Evolutionary conservation across 2,329 filamentous ascomycete species (phyloP).

Genomic region (Camillea tinctor): DNA sequence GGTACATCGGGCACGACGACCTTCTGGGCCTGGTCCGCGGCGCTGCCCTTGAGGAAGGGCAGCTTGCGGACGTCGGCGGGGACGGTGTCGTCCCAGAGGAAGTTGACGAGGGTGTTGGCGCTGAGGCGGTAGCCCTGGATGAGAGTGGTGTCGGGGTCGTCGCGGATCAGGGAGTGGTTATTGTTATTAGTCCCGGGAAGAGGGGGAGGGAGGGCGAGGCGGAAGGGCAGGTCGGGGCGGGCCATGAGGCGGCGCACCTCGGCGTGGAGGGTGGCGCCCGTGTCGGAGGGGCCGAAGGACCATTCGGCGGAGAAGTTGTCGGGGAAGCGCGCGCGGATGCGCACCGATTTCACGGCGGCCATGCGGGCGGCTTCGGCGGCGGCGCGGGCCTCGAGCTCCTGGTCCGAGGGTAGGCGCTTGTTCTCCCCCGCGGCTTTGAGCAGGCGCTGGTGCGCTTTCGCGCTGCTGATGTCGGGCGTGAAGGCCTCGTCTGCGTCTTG

Average conservation of each 20-base stretch:
- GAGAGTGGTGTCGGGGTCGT: constrained; percentile 52
- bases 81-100: constrained; percentile 30
- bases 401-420: constrained; percentile 76
- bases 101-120: constrained; percentile 69
- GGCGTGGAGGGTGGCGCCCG: constrained; percentile 68
- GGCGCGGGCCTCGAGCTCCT: constrained; percentile 71
- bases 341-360: constrained; percentile 64
- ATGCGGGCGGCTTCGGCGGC: constrained; percentile 64
- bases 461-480: constrained; percentile 72
- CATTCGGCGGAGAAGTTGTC: constrained; percentile 78
- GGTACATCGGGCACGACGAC: constrained; percentile 54
- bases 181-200: constrained; percentile 48
- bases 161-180: constrained; percentile 34
- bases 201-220: constrained; percentile 64
- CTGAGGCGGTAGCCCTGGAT: constrained; percentile 71
- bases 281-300: constrained; percentile 66
- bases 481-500: constrained; percentile 73
- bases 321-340: constrained; percentile 81
- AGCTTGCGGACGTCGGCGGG: constrained; percentile 20
- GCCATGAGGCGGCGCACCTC: constrained; percentile 74
- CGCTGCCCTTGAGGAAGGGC: constrained; percentile 48
- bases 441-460: constrained; percentile 69
- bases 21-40: constrained; percentile 54
- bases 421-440: constrained; percentile 65
- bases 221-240: constrained; percentile 64